Conservation (phyloP, 768 basidiomycete genomes). For the Tephrocybe sp. region DNA sequence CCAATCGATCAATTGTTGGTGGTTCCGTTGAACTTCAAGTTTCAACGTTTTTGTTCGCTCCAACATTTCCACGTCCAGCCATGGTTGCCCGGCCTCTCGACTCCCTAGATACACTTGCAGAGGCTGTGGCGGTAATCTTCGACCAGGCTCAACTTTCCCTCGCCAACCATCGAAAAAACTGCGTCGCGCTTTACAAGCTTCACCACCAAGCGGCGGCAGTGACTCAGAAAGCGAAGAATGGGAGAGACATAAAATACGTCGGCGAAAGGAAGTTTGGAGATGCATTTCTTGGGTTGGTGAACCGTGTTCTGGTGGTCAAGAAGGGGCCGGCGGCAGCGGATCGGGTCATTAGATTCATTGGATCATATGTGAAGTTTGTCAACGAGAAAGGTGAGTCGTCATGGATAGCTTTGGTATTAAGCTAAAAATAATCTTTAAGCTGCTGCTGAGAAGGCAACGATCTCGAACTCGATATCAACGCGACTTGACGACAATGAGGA, state of each 20-base stretch:
- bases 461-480: slow-evolving; percentile 21
- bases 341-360: slow-evolving; percentile 82
- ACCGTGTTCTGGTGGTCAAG: slow-evolving; percentile 75
- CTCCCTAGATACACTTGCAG: slow-evolving; percentile 32
- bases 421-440: slow-evolving; percentile 16
- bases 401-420: not conserved
- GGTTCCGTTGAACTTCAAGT: slow-evolving; percentile 8
- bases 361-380: slow-evolving; percentile 77
- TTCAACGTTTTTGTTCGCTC: not conserved
- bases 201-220: slow-evolving; percentile 64
- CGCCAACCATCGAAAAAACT: slow-evolving; percentile 94
- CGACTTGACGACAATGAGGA: slow-evolving; percentile 51
- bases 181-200: slow-evolving; percentile 82
- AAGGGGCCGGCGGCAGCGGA: slow-evolving; percentile 85
- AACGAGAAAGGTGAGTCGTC: slow-evolving; percentile 73
- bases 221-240: slow-evolving; percentile 51
- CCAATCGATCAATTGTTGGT: too few species aligned
- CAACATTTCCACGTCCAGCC: not conserved
- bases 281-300: slow-evolving; percentile 70
- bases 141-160: slow-evolving; percentile 77
- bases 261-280: slow-evolving; percentile 85
- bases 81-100: slow-evolving; percentile 25
- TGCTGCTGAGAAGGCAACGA: slow-evolving; percentile 30
- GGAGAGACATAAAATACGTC: slow-evolving; percentile 46
- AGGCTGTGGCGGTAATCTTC: slow-evolving; percentile 49